Conservation (phyloP, 306 rosid species). For the Prunus fruticosa region DNA sequence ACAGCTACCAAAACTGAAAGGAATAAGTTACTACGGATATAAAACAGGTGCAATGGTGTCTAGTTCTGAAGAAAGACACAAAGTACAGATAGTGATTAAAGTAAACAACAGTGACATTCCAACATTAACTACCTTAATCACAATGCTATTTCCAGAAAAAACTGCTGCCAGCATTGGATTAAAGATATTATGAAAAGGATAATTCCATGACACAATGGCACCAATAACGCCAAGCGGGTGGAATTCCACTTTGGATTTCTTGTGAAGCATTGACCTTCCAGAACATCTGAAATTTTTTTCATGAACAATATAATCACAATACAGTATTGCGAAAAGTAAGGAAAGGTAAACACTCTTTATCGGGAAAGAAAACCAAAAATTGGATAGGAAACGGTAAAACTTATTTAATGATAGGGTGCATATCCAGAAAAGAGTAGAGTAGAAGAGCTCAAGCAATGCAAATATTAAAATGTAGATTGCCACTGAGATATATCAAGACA, state of each 20-base stretch:
- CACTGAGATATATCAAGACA: background rate
- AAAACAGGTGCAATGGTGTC: background rate
- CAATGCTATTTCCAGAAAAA: constrained; percentile 84
- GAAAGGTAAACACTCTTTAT: background rate
- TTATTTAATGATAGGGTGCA: background rate
- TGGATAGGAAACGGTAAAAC: background rate
- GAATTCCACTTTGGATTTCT: constrained; percentile 84
- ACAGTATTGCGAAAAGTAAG: background rate
- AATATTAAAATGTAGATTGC: constrained; percentile 4
- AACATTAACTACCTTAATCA: constrained; percentile 65
- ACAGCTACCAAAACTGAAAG: background rate
- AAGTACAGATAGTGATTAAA: constrained; percentile 17
- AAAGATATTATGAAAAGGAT: constrained; percentile 87
- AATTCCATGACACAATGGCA: constrained; percentile 93
- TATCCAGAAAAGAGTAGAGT: background rate
- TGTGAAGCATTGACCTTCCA: constrained; percentile 82
- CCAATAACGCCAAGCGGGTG: constrained; percentile 94
- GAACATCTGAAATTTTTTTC: constrained; percentile 57
- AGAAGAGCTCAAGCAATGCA: background rate
- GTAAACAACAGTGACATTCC: constrained; percentile 15
- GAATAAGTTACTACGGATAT: background rate
- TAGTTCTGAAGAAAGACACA: background rate
- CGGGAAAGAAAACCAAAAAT: background rate
- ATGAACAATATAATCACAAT: constrained; percentile 10
- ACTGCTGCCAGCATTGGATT: constrained; percentile 91